A percentile compares a stretch with the other conserved stretches of the same genome.
Conservation (phyloP, 2,329 filamentous ascomycete species). For the Talaromyces sp. region DNA sequence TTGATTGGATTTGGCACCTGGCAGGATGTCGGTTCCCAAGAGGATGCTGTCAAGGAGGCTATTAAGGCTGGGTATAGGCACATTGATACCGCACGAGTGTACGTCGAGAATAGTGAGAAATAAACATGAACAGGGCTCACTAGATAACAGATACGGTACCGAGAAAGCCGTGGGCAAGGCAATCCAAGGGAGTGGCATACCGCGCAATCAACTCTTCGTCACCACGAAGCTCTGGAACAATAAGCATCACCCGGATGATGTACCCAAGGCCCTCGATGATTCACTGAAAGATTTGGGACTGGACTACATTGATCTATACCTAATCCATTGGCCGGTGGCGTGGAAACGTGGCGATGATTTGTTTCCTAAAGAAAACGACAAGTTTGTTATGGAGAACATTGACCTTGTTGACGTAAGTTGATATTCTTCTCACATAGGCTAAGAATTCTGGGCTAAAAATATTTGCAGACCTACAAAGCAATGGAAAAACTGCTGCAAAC, state of each 20-base stretch:
- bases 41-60: conserved; percentile 43
- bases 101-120: conserved; percentile 11
- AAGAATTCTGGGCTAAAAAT: background rate
- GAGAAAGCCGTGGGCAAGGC: conserved; percentile 62
- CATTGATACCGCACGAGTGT: conserved; percentile 49
- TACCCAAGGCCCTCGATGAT: conserved; percentile 55
- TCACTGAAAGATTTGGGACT: conserved; percentile 59
- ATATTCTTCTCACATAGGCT: background rate
- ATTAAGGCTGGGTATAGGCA: conserved; percentile 51
- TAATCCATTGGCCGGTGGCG: conserved; percentile 62
- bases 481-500: conserved; percentile 40
- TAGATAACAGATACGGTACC: conserved; percentile 50
- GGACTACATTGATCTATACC: conserved; percentile 64
- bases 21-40: conserved; percentile 49
- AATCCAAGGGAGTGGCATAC: conserved; percentile 60
- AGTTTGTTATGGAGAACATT: conserved; percentile 36
- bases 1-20: conserved; percentile 51
- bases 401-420: conserved; percentile 45
- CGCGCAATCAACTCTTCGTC: conserved; percentile 61
- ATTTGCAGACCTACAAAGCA: conserved; percentile 45
- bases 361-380: conserved; percentile 42
- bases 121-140: background rate
- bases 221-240: conserved; percentile 66
- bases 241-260: conserved; percentile 57
- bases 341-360: conserved; percentile 46